A percentile compares a stretch with the other conserved stretches of the same genome.
These are phyloP conservation scores for Cercospora sp. DNA, from an alignment of 2,329 filamentous ascomycete genomes.

Conservation along the genomic window DNA sequence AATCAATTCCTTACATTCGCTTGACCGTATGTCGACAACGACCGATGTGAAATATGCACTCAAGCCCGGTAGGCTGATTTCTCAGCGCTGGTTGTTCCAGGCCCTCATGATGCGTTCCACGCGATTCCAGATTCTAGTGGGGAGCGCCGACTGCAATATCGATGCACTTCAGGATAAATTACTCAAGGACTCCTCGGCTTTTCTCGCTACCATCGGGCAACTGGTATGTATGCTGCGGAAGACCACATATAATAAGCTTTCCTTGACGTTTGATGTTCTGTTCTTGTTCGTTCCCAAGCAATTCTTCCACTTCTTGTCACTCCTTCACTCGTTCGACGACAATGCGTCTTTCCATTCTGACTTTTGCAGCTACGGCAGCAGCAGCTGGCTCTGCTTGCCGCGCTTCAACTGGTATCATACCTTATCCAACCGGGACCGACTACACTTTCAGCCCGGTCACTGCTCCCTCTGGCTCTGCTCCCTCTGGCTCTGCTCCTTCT, in stretches of 20 bases:
- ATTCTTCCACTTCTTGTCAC: constrained; percentile 10
- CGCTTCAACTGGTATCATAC: neutral
- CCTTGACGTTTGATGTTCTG: neutral
- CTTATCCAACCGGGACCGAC: neutral
- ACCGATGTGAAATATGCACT: neutral
- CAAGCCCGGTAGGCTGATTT: neutral
- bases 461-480: neutral
- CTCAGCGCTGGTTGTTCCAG: neutral
- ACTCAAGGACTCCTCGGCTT: neutral
- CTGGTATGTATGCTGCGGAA: neutral
- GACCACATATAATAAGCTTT: constrained; percentile 5
- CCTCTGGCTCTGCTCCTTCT: neutral
- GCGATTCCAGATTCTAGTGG: neutral
- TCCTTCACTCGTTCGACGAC: constrained; percentile 27
- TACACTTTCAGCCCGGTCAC: neutral
- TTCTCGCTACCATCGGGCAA: neutral
- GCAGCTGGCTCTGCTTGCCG: constrained; percentile 24
- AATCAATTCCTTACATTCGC: constrained; percentile 13
- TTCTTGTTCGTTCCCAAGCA: neutral
- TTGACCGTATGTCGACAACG: neutral
- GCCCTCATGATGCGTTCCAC: neutral
- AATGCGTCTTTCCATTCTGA: constrained; percentile 31
- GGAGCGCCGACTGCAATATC: neutral
- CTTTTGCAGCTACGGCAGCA: constrained; percentile 26
- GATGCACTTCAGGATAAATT: neutral